Conservation (phyloP, 2,329 filamentous ascomycete genomes). For the Pseudocercospora pini-densiflorae region DNA sequence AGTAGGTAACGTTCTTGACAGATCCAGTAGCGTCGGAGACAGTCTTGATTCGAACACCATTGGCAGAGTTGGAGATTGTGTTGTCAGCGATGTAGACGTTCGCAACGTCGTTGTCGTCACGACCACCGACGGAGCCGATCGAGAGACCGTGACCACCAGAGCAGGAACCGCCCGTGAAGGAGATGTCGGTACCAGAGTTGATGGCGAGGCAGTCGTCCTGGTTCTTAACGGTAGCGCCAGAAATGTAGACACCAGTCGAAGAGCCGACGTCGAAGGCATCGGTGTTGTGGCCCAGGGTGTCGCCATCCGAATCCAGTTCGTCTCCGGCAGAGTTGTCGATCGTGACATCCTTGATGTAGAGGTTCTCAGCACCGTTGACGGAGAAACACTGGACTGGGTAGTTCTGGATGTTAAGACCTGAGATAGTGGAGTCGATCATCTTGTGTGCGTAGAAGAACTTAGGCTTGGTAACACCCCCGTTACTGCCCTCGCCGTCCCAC, state of each 20-base stretch:
- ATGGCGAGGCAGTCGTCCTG: conserved; percentile 42
- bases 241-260: conserved; percentile 36
- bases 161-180: conserved; percentile 33
- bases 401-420: conserved; percentile 47
- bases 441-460: conserved; percentile 49
- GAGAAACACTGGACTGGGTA: conserved; percentile 48
- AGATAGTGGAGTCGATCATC: conserved; percentile 44
- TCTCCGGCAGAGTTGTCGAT: conserved; percentile 48
- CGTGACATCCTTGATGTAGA: conserved; percentile 44
- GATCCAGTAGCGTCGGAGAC: conserved; percentile 55
- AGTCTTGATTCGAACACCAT: conserved; percentile 63
- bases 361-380: conserved; percentile 40
- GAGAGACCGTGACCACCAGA: conserved; percentile 33
- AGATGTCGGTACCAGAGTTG: conserved; percentile 36
- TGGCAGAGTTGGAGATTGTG: conserved; percentile 56
- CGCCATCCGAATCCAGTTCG: conserved; percentile 41
- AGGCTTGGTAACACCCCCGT: conserved; percentile 50
- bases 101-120: conserved; percentile 57
- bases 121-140: conserved; percentile 55
- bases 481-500: conserved; percentile 54
- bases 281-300: conserved; percentile 45
- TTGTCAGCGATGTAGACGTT: conserved; percentile 57
- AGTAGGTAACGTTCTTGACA: conserved; percentile 59
- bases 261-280: conserved; percentile 44
- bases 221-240: conserved; percentile 37